Conservation (phyloP, 106 monocot species). For the Chionographis japonica region DNA sequence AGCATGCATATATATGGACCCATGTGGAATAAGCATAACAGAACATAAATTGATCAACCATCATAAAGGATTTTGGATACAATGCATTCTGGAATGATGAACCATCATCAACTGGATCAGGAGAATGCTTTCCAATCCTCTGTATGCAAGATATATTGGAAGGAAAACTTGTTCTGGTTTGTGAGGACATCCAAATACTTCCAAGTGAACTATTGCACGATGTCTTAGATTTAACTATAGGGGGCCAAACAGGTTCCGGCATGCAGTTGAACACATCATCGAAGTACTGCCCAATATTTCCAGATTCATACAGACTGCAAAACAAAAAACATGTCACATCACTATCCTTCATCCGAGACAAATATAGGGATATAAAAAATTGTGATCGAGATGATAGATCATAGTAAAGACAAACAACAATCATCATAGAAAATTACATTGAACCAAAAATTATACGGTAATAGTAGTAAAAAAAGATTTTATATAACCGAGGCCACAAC, state of each 20-base stretch:
- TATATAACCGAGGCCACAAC: too few species aligned
- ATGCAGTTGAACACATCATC: slow-evolving; percentile 17
- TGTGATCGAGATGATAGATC: too few species aligned
- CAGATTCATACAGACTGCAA: slow-evolving; percentile 41
- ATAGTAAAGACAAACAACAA: background rate
- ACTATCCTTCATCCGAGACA: background rate
- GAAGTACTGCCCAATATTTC: slow-evolving; percentile 14
- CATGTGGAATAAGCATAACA: background rate
- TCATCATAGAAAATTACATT: too few species aligned
- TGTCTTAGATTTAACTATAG: slow-evolving; percentile 3
- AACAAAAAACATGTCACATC: background rate
- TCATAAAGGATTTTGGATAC: slow-evolving; percentile 44
- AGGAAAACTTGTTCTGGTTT: slow-evolving; percentile 11
- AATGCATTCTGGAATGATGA: slow-evolving; percentile 40
- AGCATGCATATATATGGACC: too few species aligned
- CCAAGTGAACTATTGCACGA: slow-evolving; percentile 8
- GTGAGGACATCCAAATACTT: slow-evolving; percentile 30
- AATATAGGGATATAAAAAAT: background rate
- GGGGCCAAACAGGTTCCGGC: slow-evolving; percentile 39
- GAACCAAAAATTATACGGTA: too few species aligned
- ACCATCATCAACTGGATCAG: slow-evolving; percentile 15
- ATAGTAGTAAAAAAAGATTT: too few species aligned
- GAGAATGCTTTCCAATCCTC: slow-evolving; percentile 21
- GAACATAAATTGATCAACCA: background rate
- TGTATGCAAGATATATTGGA: slow-evolving; percentile 55